Conservation (phyloP, 148 eudicot species). For the Salicornia ramosissima region DNA sequence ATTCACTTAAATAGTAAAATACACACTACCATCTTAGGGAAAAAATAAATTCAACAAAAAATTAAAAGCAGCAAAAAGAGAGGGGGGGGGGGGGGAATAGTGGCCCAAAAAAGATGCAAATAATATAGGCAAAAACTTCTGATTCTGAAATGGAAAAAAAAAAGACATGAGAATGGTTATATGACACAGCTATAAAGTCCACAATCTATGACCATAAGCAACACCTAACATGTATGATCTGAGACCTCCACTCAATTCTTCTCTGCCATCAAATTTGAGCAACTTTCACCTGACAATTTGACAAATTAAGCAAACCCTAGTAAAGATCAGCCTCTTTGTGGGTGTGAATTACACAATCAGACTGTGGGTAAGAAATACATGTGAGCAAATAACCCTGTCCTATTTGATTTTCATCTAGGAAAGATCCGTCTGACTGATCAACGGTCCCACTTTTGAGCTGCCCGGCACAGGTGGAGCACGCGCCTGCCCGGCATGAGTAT, state of each 20-base stretch:
- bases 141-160: no score
- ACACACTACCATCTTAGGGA: no score
- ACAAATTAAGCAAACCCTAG: constrained; percentile 29
- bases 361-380: constrained; percentile 64
- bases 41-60: no score
- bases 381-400: constrained; percentile 62
- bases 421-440: constrained; percentile 88
- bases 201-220: not conserved
- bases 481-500: constrained; percentile 89
- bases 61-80: no score
- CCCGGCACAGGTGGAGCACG: constrained; percentile 89
- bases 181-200: no score
- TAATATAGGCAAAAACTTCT: no score
- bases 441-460: constrained; percentile 47
- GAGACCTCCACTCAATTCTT: not conserved
- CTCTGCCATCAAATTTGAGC: not conserved
- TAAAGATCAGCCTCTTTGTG: constrained; percentile 76
- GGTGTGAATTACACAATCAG: constrained; percentile 71
- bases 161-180: no score
- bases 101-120: no score
- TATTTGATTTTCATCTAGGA: constrained; percentile 70
- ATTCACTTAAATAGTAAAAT: no score
- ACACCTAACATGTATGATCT: constrained; percentile 3
- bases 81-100: no score
- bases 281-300: no score